phyloP scores from a whole-genome alignment of 177 flowering plant species.

The Vitis hybrid region DNA sequence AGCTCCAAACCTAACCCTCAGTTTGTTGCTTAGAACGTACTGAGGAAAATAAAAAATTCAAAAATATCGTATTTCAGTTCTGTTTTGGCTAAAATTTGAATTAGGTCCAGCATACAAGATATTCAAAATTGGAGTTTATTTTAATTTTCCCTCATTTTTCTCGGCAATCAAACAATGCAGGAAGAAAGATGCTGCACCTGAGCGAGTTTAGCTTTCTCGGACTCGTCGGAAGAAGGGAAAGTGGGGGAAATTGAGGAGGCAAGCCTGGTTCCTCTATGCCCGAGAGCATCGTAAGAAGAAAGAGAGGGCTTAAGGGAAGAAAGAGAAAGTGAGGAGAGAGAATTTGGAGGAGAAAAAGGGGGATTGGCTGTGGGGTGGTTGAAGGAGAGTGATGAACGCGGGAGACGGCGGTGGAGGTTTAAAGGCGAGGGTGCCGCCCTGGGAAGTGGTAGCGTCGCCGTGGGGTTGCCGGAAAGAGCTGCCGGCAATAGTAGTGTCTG shows the following conservation, averaged over 20 bases:
- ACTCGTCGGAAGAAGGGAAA: constrained; percentile 25
- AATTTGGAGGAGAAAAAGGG: neutral
- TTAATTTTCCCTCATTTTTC: neutral
- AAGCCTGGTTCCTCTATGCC: neutral
- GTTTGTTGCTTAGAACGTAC: too few species aligned
- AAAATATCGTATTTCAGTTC: neutral
- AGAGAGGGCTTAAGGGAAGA: constrained; percentile 2
- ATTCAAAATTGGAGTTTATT: too few species aligned
- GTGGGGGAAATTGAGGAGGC: constrained; percentile 20
- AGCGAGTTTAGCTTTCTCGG: constrained; percentile 37
- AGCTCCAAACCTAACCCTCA: neutral
- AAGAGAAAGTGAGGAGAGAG: constrained; percentile 3
- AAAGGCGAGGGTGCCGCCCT: constrained; percentile 1
- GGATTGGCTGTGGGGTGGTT: neutral
- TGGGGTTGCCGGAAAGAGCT: constrained; percentile 22
- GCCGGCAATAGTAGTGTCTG: constrained; percentile 43
- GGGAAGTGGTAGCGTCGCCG: constrained; percentile 7
- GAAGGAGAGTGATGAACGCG: constrained; percentile 5
- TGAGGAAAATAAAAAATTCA: neutral
- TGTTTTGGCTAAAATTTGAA: too few species aligned
- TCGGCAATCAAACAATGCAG: constrained; percentile 3
- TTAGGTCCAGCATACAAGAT: too few species aligned
- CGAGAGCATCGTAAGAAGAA: constrained; percentile 7
- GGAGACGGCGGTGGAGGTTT: constrained; percentile 1
- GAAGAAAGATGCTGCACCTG: constrained; percentile 25